Evolutionary conservation across 2,329 filamentous ascomycete genomes (phyloP), one percentile per base, ranked within the genome.

Genomic region (Sporothrix globosa): DNA sequence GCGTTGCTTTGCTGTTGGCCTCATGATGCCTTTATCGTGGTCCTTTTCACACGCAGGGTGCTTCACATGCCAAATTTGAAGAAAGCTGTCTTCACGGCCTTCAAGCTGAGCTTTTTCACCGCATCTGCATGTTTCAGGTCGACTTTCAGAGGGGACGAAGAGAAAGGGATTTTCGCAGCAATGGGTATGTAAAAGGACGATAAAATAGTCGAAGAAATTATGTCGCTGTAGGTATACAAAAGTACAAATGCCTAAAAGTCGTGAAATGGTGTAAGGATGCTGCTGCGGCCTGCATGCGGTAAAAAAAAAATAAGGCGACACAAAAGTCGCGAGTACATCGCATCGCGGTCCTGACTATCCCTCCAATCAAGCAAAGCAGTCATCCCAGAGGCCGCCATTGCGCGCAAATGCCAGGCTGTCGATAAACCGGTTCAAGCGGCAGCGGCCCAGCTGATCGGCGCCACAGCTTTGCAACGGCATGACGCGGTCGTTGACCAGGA

Each of bases 401-500:
- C 84, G 85, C 2, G 91, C 91, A 84, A 96, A 97, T 66, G 83
- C 85, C 76, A 97, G 81, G 73, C 91, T 92, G 41, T 91, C 82
- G 17, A 97, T 85, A 79, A 95, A 97, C 13, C 83, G 85, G 73
- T 83, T 81, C 72, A 96, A 77, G 73, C 77, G 85, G 78, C 94
- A 97, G 41, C 91, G 84, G 2, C 93, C 93, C 67, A 90, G 79
- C 65, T 79, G 76, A 79, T 97, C 93, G 3, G 84, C 89, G 13
- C 83, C 85, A 79, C 94, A 97, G 65, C 85, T 88, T 74, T 86
- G 82, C 70, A 97, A 79, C 13, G 89, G 88, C 71, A 94, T 83
- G 2, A 97, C 92, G 30, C 92, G 86, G 76, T 96, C 93, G 79
- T 97, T 97, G 48, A 97, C 83, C 71, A 97, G 80, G 4, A 96